Conservation (phyloP, 2,329 filamentous ascomycete genomes). For the Aspergillus hortae region DNA sequence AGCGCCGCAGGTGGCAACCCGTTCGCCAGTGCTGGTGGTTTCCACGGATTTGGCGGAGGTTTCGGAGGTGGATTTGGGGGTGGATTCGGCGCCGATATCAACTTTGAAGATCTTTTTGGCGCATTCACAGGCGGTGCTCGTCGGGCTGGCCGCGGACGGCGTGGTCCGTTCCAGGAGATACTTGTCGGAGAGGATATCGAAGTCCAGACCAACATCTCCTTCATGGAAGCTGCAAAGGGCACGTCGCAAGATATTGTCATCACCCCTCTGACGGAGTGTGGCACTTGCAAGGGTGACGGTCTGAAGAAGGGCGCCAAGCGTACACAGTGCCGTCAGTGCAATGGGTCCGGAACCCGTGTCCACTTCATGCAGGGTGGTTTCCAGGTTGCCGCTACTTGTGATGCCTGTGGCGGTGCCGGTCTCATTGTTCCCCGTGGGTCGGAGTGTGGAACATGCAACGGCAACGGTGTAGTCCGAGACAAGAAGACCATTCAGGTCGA, state of each 20-base stretch:
- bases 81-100: slow-evolving; percentile 72
- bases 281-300: slow-evolving; percentile 78
- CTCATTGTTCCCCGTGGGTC: slow-evolving; percentile 71
- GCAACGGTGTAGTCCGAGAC: slow-evolving; percentile 80
- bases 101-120: slow-evolving; percentile 93
- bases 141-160: slow-evolving; percentile 51
- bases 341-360: slow-evolving; percentile 80
- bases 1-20: slow-evolving; percentile 52
- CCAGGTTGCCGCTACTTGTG: slow-evolving; percentile 90
- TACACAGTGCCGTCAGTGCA: slow-evolving; percentile 72
- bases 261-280: slow-evolving; percentile 75
- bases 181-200: slow-evolving; percentile 95
- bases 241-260: slow-evolving; percentile 83
- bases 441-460: slow-evolving; percentile 75
- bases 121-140: slow-evolving; percentile 68
- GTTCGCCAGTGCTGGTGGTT: slow-evolving; percentile 60
- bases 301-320: slow-evolving; percentile 76
- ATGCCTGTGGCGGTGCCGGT: slow-evolving; percentile 75
- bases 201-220: slow-evolving; percentile 86
- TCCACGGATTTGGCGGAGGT: slow-evolving; percentile 55
- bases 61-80: slow-evolving; percentile 53
- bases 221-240: slow-evolving; percentile 94
- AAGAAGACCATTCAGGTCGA: slow-evolving; percentile 81
- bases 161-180: slow-evolving; percentile 74
- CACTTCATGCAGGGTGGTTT: slow-evolving; percentile 91